Base-by-base conservation (phyloP, 345 rosid species). In the Passiflora organensis region DNA sequence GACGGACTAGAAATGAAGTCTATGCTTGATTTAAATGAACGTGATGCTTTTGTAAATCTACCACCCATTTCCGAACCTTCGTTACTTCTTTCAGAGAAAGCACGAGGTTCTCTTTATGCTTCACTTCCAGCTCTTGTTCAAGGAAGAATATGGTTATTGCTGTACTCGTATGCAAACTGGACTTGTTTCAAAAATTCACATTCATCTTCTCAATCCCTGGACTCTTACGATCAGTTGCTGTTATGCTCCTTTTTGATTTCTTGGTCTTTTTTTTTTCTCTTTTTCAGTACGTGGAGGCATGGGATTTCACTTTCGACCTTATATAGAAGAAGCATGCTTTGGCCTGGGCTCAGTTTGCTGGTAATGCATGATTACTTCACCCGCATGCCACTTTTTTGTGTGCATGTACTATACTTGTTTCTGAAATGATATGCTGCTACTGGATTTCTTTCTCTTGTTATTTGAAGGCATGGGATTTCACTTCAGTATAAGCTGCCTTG, bases 331-430 rank as follows among this genome's bases (percentile, higher is more conserved):
- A 89, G 99, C 82, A 74, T 72, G 72, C 85, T 93, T 59, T 93
- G 91, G 95, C 89, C 99, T 60, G 99, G 99, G 48, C 87, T 69
- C 19, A 89, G 95, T 66, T 74, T 93, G 78, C 82, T 93, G 87
- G 99, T 87, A 82, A 68, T 65, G n/a, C 61, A 42, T 48, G 14
- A 28, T 58, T 53, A 49, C 15, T 43, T 51, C 32, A 10, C 11
- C 32, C 22, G 0, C 6, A 8, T 21, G 19, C 12, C 16, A 24
- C 23, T 34, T 21, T 18, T 17, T 34, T 41, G 10, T 28, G 51
- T 28, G 8, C 9, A 38, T 53, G 21, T 53, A 2, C 6, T 12
- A 32, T 19, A 11, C 13, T 13, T 18, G 6, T 21, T 51, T 14
- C 16, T 13, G 37, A 22, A 22, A 50, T 21, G 17, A 25, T 22